Conservation (phyloP, 176 grass and related monocot genomes). For the Secale cereale region DNA sequence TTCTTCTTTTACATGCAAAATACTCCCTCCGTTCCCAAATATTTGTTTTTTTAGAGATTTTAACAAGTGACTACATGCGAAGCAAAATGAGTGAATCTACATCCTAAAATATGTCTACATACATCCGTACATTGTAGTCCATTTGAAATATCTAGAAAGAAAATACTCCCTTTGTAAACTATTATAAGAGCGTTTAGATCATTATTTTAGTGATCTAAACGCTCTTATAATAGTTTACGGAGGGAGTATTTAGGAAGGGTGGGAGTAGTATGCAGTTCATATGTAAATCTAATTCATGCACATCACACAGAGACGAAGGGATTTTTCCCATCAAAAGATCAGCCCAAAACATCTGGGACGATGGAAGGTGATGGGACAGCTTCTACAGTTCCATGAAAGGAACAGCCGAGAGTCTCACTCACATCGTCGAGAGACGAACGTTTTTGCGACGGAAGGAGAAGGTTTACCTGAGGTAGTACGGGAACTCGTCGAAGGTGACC, state of each 20-base stretch:
- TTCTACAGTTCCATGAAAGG: neutral
- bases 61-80: too few species aligned
- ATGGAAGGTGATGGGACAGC: neutral
- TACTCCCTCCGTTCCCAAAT: too few species aligned
- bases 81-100: too few species aligned
- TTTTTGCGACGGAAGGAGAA: neutral
- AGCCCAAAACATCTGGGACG: neutral
- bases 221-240: too few species aligned
- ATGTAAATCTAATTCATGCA: neutral
- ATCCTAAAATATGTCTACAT: too few species aligned
- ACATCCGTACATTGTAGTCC: too few species aligned
- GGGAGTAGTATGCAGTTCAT: neutral
- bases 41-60: too few species aligned
- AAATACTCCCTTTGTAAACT: too few species aligned
- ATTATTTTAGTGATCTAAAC: too few species aligned
- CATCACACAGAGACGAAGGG: neutral
- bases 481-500: conserved; percentile 92
- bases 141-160: too few species aligned
- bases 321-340: neutral
- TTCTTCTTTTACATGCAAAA: neutral
- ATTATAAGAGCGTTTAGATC: too few species aligned
- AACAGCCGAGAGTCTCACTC: neutral
- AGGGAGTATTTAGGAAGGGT: too few species aligned
- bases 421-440: neutral
- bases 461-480: conserved; percentile 76